These are phyloP conservation scores for Tulasnella sp. DNA, from an alignment of 768 basidiomycete genomes.

Conservation along the genomic window DNA sequence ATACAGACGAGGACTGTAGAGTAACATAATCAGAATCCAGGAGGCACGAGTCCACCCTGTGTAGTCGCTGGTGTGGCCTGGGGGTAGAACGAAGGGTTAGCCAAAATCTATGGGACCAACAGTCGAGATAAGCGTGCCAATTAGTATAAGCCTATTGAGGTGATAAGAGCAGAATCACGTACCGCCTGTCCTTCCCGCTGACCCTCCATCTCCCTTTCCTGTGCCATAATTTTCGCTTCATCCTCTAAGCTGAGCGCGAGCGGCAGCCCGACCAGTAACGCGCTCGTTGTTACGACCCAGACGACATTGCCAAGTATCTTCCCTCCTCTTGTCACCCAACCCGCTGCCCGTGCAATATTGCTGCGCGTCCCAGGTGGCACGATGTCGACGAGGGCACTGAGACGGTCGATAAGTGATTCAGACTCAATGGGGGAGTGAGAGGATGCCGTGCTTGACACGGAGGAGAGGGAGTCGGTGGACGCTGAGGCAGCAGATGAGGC, in stretches of 20 bases:
- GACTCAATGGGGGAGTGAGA: constrained; percentile 44
- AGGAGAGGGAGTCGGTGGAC: constrained; percentile 56
- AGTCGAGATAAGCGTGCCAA: neutral
- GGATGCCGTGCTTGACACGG: constrained; percentile 43
- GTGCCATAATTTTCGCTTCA: constrained; percentile 86
- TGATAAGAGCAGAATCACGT: too few relatives aligned
- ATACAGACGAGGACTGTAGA: too few relatives aligned
- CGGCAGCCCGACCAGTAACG: constrained; percentile 86
- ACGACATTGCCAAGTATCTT: constrained; percentile 78
- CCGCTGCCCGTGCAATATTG: constrained; percentile 50
- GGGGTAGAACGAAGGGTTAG: constrained; percentile 6
- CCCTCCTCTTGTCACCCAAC: constrained; percentile 52
- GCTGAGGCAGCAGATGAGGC: constrained; percentile 50
- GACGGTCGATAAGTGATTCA: constrained; percentile 78
- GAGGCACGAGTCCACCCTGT: constrained; percentile 14
- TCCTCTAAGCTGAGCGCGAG: constrained; percentile 90
- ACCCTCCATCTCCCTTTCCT: constrained; percentile 70
- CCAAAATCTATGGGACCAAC: constrained; percentile 13
- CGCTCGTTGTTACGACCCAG: constrained; percentile 91
- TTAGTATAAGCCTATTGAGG: too few relatives aligned
- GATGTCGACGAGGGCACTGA: constrained; percentile 90
- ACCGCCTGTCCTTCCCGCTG: constrained; percentile 13
- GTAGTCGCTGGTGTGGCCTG: constrained; percentile 3
- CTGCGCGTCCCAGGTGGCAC: constrained; percentile 85
- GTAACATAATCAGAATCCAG: constrained; percentile 14